Evolutionary conservation across 371 early-diverging fungal genomes (phyloP), one percentile per base, ranked within the genome.

Genomic region (Mucor irregularis): DNA sequence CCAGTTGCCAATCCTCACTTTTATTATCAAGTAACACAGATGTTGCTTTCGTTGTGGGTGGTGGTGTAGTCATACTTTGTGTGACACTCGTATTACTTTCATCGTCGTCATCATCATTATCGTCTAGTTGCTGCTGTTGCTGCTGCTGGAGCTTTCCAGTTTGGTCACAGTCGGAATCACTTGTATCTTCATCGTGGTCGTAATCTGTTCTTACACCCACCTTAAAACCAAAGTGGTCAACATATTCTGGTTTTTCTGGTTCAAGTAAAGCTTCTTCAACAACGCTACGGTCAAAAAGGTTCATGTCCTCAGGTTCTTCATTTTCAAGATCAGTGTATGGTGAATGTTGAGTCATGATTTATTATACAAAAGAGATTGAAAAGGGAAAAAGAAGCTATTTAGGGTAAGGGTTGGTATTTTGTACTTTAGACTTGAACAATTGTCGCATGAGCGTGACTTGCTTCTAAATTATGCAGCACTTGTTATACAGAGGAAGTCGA

Each of bases 201-300:
- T 74, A 62, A 53, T 75, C 76, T 24, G 76, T 69, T 47, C 64
- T 68, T 7, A 76, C 77, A 42, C 73, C 67, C 24, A 76, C 69
- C 5, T 37, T 68, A 42, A 76, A 76, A 0, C 77, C 77, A 60
- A 76, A 76, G 60, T 76, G 77, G 49, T 76, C 77, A 30, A 58
- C 50, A 16, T 59, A 76, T 29, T 76, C 77, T 38, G 40, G 43
- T 22, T 59, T 68, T 43, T 73, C 42, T 13, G 77, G 73, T 52
- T 76, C 62, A 5, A 58, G 29, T n/a, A 76, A 33, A 13, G 69
- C 77, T 21, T 73, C 71, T 50, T 76, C 77, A 13, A 76, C 71
- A 8, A 76, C 73, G n/a, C n/a, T n/a, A n/a, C n/a, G n/a, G n/a
- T n/a, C n/a, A n/a, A n/a, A n/a, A n/a, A n/a, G n/a, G n/a, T n/a